phyloP scores from a whole-genome alignment of 345 rosid genomes.

The Dovyalis caffra region DNA sequence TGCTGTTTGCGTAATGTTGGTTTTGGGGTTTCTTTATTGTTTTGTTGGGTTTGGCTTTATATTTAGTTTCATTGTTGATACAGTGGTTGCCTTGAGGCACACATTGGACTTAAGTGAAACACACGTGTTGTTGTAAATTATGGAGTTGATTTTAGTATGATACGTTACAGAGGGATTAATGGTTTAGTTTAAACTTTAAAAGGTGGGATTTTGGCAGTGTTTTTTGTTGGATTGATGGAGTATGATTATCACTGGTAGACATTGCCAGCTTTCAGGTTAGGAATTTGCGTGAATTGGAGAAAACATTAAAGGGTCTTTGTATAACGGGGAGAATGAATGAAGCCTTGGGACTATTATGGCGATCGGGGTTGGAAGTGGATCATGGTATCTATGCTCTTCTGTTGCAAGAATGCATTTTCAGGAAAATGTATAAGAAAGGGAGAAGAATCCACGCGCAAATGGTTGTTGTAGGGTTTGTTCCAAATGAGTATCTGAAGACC shows the following conservation, averaged over 20 bases:
- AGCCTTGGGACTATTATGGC: conserved; percentile 59
- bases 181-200: not conserved
- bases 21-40: not conserved
- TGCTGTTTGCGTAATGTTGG: not conserved
- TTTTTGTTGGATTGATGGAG: not conserved
- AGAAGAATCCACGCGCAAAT: conserved; percentile 72
- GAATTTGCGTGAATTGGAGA: conserved; percentile 39
- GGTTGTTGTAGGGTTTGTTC: conserved; percentile 49
- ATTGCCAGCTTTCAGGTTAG: conserved; percentile 77
- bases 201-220: not conserved
- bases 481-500: conserved; percentile 47
- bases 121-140: not conserved
- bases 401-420: conserved; percentile 65
- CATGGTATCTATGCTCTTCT: conserved; percentile 45
- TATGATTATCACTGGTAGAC: conserved; percentile 18
- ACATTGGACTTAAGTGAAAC: not conserved
- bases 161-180: not conserved
- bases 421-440: conserved; percentile 42
- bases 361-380: conserved; percentile 34
- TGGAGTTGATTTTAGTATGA: not conserved
- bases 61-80: not conserved
- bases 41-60: not conserved
- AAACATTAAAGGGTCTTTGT: conserved; percentile 60
- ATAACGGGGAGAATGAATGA: conserved; percentile 58
- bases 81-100: not conserved